Evolutionary conservation across 202 grass and related monocot genomes (phyloP).

Genomic region (Sporobolus alterniflorus): DNA sequence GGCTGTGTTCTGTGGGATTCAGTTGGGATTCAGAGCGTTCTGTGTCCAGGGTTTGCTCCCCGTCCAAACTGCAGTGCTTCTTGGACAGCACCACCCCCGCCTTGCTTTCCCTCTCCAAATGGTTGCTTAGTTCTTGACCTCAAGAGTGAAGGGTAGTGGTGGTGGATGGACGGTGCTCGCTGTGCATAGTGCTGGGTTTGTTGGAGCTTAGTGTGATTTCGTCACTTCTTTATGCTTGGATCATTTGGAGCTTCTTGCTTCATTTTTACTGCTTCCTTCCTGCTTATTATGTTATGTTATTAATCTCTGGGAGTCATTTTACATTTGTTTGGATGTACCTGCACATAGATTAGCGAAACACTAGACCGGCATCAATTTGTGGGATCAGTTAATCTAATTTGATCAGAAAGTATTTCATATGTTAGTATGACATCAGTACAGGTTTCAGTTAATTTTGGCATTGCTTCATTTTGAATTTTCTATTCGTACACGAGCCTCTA

Average conservation of each 20-base stretch:
- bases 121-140: constrained; percentile 58
- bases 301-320: neutral
- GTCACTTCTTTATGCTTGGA: constrained; percentile 38
- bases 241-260: constrained; percentile 38
- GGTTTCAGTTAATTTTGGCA: constrained; percentile 1
- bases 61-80: too few species aligned
- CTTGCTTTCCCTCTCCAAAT: constrained; percentile 40
- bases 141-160: constrained; percentile 15
- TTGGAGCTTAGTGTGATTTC: constrained; percentile 52
- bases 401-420: neutral
- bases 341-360: neutral
- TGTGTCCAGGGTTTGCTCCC: too few species aligned
- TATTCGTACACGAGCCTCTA: too few species aligned
- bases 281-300: constrained; percentile 8
- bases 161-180: constrained; percentile 29
- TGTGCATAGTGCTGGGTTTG: constrained; percentile 18
- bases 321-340: neutral
- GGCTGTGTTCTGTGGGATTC: neutral
- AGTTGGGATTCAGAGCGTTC: too few species aligned
- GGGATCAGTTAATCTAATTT: neutral
- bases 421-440: neutral
- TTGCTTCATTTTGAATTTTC: neutral
- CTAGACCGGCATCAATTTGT: neutral
- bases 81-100: too few species aligned
- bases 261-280: constrained; percentile 33